Percentiles rank a stretch among this genome's conserved stretches.
phyloP scores from a whole-genome alignment of 2,329 filamentous ascomycete genomes.

The Penicillium polonicum region DNA sequence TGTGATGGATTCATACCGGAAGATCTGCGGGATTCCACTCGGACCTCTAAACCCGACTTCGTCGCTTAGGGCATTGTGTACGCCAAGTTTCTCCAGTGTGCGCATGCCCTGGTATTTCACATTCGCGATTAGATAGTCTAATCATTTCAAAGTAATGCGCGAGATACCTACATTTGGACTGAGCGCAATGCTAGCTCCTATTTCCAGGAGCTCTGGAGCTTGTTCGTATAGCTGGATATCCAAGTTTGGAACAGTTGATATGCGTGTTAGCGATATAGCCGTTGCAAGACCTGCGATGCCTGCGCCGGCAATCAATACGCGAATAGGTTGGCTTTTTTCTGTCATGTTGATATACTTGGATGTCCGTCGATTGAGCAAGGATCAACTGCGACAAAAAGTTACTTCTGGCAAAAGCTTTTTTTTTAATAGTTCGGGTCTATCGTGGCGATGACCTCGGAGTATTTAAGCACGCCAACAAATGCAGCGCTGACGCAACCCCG shows the following conservation, averaged over 20 bases:
- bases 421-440: not conserved
- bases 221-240: slow-evolving; percentile 53
- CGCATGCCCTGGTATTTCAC: slow-evolving; percentile 40
- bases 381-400: not conserved
- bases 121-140: not conserved
- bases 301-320: slow-evolving; percentile 51
- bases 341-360: not conserved
- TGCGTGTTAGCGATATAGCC: slow-evolving; percentile 44
- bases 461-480: slow-evolving; percentile 27
- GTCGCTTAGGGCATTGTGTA: slow-evolving; percentile 47
- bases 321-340: slow-evolving; percentile 7
- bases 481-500: slow-evolving; percentile 14
- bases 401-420: not conserved
- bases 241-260: slow-evolving; percentile 29
- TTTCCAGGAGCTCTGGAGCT: slow-evolving; percentile 36
- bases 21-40: slow-evolving; percentile 49
- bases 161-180: slow-evolving; percentile 48
- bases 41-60: slow-evolving; percentile 43
- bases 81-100: slow-evolving; percentile 52
- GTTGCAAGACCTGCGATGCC: slow-evolving; percentile 52
- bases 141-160: too few relatives aligned
- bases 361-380: not conserved
- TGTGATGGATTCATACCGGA: slow-evolving; percentile 31
- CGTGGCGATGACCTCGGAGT: not conserved
- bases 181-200: slow-evolving; percentile 19